Conservation (phyloP, 345 rosid genomes). For the Bruguiera gymnorhiza region DNA sequence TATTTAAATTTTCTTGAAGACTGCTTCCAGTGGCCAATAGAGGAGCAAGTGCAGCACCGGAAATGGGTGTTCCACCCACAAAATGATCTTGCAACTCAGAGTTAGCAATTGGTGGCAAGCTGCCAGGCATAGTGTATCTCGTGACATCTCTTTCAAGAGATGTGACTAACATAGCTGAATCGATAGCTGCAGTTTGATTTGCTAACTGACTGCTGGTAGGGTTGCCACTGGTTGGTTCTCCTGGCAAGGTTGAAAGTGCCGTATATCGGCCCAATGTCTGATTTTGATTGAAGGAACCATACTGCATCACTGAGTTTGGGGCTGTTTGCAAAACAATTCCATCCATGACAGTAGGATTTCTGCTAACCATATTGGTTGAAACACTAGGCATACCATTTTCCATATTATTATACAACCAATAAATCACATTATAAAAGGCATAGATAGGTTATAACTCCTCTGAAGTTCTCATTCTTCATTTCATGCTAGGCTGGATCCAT, state of each 20-base stretch:
- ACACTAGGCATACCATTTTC: slow-evolving; percentile 45
- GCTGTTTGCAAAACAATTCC: slow-evolving; percentile 23
- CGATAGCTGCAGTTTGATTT: slow-evolving; percentile 17
- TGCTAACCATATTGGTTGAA: slow-evolving; percentile 34
- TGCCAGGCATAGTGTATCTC: slow-evolving; percentile 19
- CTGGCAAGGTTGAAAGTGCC: slow-evolving; percentile 32
- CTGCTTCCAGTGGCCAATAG: slow-evolving; percentile 31
- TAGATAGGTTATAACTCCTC: slow-evolving; percentile 8
- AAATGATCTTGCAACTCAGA: slow-evolving; percentile 36
- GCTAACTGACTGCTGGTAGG: slow-evolving; percentile 16
- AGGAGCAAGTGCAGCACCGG: slow-evolving; percentile 32
- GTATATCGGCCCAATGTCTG: slow-evolving; percentile 28
- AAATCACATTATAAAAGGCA: slow-evolving; percentile 11
- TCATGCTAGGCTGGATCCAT: neutral
- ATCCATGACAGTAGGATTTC: slow-evolving; percentile 31
- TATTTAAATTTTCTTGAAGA: slow-evolving; percentile 36
- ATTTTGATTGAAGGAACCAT: slow-evolving; percentile 30
- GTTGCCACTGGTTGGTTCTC: slow-evolving; percentile 22
- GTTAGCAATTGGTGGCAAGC: slow-evolving; percentile 12
- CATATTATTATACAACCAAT: slow-evolving; percentile 18
- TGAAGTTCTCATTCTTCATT: neutral
- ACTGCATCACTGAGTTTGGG: slow-evolving; percentile 26
- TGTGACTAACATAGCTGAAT: slow-evolving; percentile 22
- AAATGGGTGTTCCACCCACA: slow-evolving; percentile 34
- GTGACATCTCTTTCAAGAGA: slow-evolving; percentile 25